Percentiles rank a stretch among this genome's conserved stretches.
These are phyloP conservation scores for Prunus fruticosa DNA, from an alignment of 306 rosid genomes.

Conservation along the genomic window DNA sequence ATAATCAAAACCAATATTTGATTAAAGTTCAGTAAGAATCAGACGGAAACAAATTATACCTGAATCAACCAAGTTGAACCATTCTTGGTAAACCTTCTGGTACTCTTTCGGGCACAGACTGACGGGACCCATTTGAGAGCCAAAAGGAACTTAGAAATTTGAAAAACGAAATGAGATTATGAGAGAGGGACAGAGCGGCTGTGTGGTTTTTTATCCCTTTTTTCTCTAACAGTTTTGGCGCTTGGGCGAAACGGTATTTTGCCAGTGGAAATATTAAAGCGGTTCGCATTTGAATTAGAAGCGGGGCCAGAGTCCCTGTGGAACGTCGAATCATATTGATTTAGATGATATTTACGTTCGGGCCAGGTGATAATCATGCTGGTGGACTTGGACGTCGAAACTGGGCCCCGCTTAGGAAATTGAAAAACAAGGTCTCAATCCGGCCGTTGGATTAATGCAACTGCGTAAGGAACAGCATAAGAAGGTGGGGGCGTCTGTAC, in stretches of 20 bases:
- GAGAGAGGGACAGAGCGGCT: background rate
- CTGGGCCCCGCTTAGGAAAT: conserved; percentile 10
- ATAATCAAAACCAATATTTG: background rate
- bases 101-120: conserved; percentile 53
- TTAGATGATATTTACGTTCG: background rate
- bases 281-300: background rate
- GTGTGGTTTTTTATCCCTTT: background rate
- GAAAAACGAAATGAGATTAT: background rate
- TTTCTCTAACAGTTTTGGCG: conserved; percentile 28
- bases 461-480: background rate
- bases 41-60: conserved; percentile 28
- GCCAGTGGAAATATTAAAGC: background rate
- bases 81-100: conserved; percentile 59
- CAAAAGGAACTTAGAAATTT: conserved; percentile 1
- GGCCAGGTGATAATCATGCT: conserved; percentile 13
- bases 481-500: conserved; percentile 2
- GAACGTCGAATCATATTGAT: background rate
- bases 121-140: conserved; percentile 40
- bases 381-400: background rate
- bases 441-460: background rate
- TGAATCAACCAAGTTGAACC: conserved; percentile 86
- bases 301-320: background rate
- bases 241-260: conserved; percentile 7
- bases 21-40: background rate
- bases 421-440: background rate